Base-by-base conservation (phyloP, 345 rosid species). In the Chamaenerion angustifolium region DNA sequence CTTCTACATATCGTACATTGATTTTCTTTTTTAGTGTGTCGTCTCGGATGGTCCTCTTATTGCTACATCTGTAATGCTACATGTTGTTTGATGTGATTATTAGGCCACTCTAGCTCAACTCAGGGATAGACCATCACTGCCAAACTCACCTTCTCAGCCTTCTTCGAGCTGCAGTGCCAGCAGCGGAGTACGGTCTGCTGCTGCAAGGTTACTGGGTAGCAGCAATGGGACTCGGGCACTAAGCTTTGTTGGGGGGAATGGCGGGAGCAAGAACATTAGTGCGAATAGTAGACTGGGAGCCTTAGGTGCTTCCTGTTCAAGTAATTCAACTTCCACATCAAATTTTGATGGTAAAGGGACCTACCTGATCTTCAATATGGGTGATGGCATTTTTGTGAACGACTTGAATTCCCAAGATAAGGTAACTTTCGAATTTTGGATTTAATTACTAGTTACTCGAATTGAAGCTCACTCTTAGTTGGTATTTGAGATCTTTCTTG, bases 331-430 rank as follows among this genome's bases (percentile, higher is more conserved):
- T 64, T 70, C 65, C 10, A 88, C 69, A 69, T 57, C 92, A 3
- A 88, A 88, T 71, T 93, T 85, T 53, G 99, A 93, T 56, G 92
- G 95, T 49, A 93, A 85, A 75, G 99, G 99, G 56, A 85, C 92
- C 56, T 88, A 93, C 70, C 64, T 93, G 76, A 78, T 93, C 53
- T 93, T 93, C 72, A 93, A 93, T 62, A 92, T 88, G 25, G 95
- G 95, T 15, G 99, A 93, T 71, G 80, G 92, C 31, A 71, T 93
- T 52, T 93, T 93, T 71, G 56, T 93, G 25, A 85, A 95, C 56
- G 99, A 93, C 72, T 64, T 88, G 73, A 93, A 88, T 67, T 93
- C 99, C 51, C 95, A 85, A 69, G 97, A 93, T 63, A 93, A 93
- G 97, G 99, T 85, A 72, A 68, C 43, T 58, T 31, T 14, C 55